Conservation (phyloP, 352 stramenopile species). For the Peronospora belbahrii region DNA sequence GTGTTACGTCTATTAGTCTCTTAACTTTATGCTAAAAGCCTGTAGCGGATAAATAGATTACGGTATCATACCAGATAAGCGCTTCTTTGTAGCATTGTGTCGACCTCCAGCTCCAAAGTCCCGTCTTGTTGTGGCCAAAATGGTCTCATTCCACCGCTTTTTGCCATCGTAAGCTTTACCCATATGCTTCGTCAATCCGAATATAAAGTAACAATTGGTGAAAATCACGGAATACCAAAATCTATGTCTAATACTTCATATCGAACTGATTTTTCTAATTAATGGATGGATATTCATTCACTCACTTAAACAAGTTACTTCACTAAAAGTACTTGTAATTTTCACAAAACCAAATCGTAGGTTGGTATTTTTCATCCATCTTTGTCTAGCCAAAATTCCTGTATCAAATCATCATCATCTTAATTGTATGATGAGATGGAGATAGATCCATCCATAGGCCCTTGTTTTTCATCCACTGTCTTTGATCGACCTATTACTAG, state of each 20-base stretch:
- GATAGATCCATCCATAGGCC: slow-evolving; percentile 16
- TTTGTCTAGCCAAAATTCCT: too few species aligned
- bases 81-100: slow-evolving; percentile 38
- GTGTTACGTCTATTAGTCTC: not conserved
- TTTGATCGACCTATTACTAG: slow-evolving; percentile 18
- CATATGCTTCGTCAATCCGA: slow-evolving; percentile 30
- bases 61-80: slow-evolving; percentile 39
- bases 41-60: not conserved
- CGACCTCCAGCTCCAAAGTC: not conserved
- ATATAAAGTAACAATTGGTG: not conserved
- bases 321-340: too few species aligned
- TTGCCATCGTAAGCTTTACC: slow-evolving; percentile 76
- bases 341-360: too few species aligned
- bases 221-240: too few species aligned
- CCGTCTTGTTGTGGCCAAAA: slow-evolving; percentile 38
- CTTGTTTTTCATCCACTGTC: slow-evolving; percentile 25
- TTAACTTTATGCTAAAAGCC: slow-evolving; percentile 1
- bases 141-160: slow-evolving; percentile 80
- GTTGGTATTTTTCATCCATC: too few species aligned
- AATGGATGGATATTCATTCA: too few species aligned
- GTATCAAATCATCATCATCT: slow-evolving; percentile 12
- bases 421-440: slow-evolving; percentile 22
- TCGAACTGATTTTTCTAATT: too few species aligned
- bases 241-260: too few species aligned
- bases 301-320: too few species aligned